Base-by-base conservation (phyloP, 139 green algal species). In the Micromonas pusilla region DNA sequence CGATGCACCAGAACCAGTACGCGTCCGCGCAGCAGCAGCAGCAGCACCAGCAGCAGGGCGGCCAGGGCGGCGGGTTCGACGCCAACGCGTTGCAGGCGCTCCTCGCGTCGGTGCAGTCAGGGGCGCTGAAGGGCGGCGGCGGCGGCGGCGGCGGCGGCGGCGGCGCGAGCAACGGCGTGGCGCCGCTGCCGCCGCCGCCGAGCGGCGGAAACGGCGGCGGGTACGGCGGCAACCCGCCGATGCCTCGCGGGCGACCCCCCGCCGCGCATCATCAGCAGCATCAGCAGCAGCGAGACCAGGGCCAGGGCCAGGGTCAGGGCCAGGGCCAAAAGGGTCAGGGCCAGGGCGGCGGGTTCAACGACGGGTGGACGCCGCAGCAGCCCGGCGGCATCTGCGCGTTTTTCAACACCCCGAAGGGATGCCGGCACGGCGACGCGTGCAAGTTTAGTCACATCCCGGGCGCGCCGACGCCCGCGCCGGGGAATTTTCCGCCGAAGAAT, bases 401-500 rank as follows among this genome's bases (percentile, higher is more conserved):
- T 26, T 75, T 75, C 68, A 75, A 75, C 37, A 63, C 68, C 20
- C 36, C 68, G 25, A 63, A 26, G 25, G 68, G 68, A 33, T 75
- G 68, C 53, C 26, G 19, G 13, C 62, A 36, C 34, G 68, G 68
- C 37, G 68, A 75, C 36, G 53, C 52, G 37, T 75, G 68, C 33
- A 39, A 36, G 19, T 75, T 53, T 26, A 30, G 52, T 3, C 68
- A 75, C 9, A 20, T 62, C 20, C 9, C 23, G 1, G 68, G 68
- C 3, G 1, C 53, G 0, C 36, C 68, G 37, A 13, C 68, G 36
- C 37, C n/a, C 25, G 26, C 45, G 9, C 45, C 9, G 45, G 16
- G 45, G 9, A 16, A 23, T 57, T 57, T 16, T 16, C 45, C 9
- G 16, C 16, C 45, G 45, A 57, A 57, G 45, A 16, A 23, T 57